Evolutionary conservation across 495 filamentous ascomycete species (phyloP), one percentile per base, ranked within the genome.

Genomic region (Trichoderma erinaceum): DNA sequence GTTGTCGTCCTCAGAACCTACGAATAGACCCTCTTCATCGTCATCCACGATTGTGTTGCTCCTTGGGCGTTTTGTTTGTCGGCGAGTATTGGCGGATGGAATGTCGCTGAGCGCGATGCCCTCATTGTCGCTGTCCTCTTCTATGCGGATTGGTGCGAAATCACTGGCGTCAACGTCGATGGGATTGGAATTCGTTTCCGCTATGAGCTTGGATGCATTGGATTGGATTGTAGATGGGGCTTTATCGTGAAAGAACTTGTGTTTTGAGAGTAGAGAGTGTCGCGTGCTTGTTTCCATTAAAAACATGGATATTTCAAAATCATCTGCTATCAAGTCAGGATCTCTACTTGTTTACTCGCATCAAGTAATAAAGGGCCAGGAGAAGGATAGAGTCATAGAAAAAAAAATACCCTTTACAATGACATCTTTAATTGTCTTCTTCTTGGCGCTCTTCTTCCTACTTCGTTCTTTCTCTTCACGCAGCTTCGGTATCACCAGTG

Each of bases 241-340:
- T 64, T 72, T 87, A 63, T 85, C 81, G 72, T 74, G 85, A 71
- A 85, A 92, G 81, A 75, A 81, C 77, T 96, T 98, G 67, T 88
- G 85, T 73, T 94, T 94, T 69, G 89, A 89, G 66, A 98, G 84
- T 12, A 99, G 82, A 18, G 91, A 89, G 81, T 98, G 94, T 38
- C 93, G 86, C n/a, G 91, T 92, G 27, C 88, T 88, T 8, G 88
- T 89, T 76, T 96, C 90, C 43, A 90, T 96, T 71, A 99, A 85
- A 79, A 97, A 99, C 69, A 98, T 88, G 21, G 91, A 89, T 48
- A 97, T 91, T 74, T 97, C 93, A 73, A 97, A 99, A 65, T 96
- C 93, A 80, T 97, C 95, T 96, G 75, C 66, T 23, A 64, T 27
- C 69, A 38, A 66, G 69, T 73, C 70, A 75, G 63, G 41, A 32